These are phyloP conservation scores for Xenoacremonium recifei DNA, from an alignment of 2,329 filamentous ascomycete genomes.

Conservation along the genomic window DNA sequence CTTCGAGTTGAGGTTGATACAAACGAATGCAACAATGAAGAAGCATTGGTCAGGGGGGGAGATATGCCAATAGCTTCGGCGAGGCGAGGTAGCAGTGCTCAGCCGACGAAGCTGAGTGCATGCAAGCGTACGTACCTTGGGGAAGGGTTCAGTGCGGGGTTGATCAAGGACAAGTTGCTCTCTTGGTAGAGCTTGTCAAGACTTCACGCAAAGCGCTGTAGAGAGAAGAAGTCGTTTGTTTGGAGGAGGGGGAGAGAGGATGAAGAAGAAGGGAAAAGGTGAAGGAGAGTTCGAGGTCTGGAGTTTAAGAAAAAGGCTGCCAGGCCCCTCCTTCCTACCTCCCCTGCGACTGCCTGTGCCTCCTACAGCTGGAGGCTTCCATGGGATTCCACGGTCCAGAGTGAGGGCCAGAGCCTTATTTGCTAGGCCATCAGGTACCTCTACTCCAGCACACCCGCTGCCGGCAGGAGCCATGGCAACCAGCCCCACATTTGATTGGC, in stretches of 20 bases:
- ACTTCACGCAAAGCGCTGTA: no score
- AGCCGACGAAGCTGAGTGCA: no score
- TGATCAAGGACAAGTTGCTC: no score
- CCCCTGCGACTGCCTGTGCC: slow-evolving; percentile 25
- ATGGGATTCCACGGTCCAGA: slow-evolving; percentile 43
- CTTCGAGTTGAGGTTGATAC: no score
- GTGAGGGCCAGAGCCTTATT: slow-evolving; percentile 16
- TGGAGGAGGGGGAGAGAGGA: slow-evolving; percentile 19
- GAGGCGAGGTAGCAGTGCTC: no score
- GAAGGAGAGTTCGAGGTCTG: slow-evolving; percentile 13
- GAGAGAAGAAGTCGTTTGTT: slow-evolving; percentile 18
- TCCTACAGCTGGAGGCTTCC: slow-evolving; percentile 34
- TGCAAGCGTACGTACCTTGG: no score
- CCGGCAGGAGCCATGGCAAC: no score
- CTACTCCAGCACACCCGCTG: background rate
- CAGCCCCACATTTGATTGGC: slow-evolving; percentile 18
- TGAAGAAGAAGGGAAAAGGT: slow-evolving; percentile 24
- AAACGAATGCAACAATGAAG: no score
- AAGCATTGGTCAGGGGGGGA: no score
- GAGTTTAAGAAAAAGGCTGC: slow-evolving; percentile 32
- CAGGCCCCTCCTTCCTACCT: slow-evolving; percentile 27
- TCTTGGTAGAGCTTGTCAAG: no score
- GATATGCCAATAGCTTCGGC: no score
- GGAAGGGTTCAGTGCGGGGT: no score
- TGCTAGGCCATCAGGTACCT: background rate